phyloP scores from a whole-genome alignment of 2,329 filamentous ascomycete species.

The Helicocarpus griseus region DNA sequence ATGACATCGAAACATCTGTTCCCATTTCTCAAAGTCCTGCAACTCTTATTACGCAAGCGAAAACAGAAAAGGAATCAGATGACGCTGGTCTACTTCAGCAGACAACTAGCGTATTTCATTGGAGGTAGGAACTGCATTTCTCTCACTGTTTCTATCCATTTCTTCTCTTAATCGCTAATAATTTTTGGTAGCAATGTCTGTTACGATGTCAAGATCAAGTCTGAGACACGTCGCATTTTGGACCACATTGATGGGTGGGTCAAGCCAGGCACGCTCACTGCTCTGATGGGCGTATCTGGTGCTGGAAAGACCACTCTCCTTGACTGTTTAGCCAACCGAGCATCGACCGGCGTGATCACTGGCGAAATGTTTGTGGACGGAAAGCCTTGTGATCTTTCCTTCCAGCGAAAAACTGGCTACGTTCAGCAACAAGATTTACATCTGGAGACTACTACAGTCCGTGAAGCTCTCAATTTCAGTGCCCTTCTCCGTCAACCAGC shows the following conservation, averaged over 20 bases:
- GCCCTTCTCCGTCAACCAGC: slow-evolving; percentile 76
- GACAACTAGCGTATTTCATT: too few species aligned
- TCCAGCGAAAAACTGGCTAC: slow-evolving; percentile 79
- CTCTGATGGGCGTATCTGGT: slow-evolving; percentile 79
- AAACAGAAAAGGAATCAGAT: too few species aligned
- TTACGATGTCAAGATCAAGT: slow-evolving; percentile 72
- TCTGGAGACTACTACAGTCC: slow-evolving; percentile 70
- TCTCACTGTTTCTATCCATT: too few species aligned
- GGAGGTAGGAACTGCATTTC: too few species aligned
- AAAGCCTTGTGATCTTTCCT: slow-evolving; percentile 59
- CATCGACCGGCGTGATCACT: slow-evolving; percentile 80
- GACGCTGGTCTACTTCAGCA: too few species aligned
- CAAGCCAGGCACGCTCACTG: slow-evolving; percentile 81
- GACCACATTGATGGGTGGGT: slow-evolving; percentile 88
- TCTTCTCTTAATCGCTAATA: too few species aligned
- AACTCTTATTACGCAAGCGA: too few species aligned
- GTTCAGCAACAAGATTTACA: slow-evolving; percentile 78
- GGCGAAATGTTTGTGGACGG: slow-evolving; percentile 83
- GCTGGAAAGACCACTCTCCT: slow-evolving; percentile 87
- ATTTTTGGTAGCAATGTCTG: too few species aligned
- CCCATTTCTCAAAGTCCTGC: too few species aligned
- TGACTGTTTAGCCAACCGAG: slow-evolving; percentile 74
- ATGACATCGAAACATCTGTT: too few species aligned
- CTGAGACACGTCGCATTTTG: slow-evolving; percentile 54
- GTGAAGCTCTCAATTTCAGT: slow-evolving; percentile 78